These are phyloP conservation scores for Helminthosporium solani DNA, from an alignment of 2,329 filamentous ascomycete genomes.

Conservation along the genomic window DNA sequence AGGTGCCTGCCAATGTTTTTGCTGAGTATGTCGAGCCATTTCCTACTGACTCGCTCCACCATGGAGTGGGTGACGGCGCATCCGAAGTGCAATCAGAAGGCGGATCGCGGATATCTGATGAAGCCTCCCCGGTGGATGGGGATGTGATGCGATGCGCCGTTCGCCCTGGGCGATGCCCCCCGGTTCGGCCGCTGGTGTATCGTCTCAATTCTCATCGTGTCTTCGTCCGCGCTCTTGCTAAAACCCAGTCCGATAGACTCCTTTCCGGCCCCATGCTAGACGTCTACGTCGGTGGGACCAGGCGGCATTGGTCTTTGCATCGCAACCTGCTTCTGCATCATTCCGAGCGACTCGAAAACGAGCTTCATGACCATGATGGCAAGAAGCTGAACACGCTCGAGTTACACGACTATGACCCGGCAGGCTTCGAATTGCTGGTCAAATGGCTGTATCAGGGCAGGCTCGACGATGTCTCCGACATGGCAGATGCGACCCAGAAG, in stretches of 20 bases:
- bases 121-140: neutral
- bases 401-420: constrained; percentile 52
- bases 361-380: constrained; percentile 42
- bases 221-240: constrained; percentile 46
- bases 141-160: constrained; percentile 15
- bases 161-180: constrained; percentile 18
- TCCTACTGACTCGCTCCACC: constrained; percentile 9
- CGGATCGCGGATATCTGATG: constrained; percentile 5
- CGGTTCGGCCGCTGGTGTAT: constrained; percentile 37
- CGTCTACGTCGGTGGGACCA: constrained; percentile 51
- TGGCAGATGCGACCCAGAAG: constrained; percentile 49
- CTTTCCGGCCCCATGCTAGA: constrained; percentile 55
- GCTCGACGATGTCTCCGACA: constrained; percentile 51
- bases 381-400: constrained; percentile 46
- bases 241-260: constrained; percentile 51
- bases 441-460: constrained; percentile 59
- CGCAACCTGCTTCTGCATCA: constrained; percentile 56
- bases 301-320: constrained; percentile 54
- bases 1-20: constrained; percentile 51
- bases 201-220: constrained; percentile 42
- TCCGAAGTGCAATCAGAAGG: constrained; percentile 15
- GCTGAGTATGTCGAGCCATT: constrained; percentile 52
- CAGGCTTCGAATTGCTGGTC: constrained; percentile 55
- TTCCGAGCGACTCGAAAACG: constrained; percentile 47
- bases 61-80: constrained; percentile 10